Base-by-base conservation (phyloP, 768 basidiomycete genomes). In the Rickenella mellea region DNA sequence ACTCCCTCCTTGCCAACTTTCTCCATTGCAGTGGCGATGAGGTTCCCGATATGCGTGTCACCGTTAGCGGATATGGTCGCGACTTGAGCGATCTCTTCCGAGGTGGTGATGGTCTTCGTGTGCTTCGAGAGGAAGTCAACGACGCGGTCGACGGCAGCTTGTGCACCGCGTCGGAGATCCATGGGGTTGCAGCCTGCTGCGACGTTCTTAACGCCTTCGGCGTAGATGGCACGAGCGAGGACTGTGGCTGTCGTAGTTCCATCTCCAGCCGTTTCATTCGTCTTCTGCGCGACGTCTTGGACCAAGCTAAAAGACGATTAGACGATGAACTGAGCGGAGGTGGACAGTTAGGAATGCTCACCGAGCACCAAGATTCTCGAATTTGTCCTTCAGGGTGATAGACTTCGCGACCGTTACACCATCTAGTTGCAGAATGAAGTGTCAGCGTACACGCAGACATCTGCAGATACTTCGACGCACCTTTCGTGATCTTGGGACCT, bases 1-100 rank as follows among this genome's bases (percentile, higher is more conserved):
- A 98, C 94, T 61, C 94, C 94, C 67, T 99, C 94, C 71, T 94
- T 96, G 60, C 94, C 94, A 46, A 98, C 94, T 64, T 96, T 96
- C 68, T 98, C 94, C 94, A 97, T 99, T 1, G 94, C 94, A 58
- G 90, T 89, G 5, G 94, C 93, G 62, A 97, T 98, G 56, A 99
- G 76, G 59, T 82, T 81, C 33, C 94, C 93, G 48, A 99, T 73
- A 57, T 97, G 92, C 1, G 64, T 71, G 66, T 98, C 94, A 40
- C 76, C 76, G 62, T 78, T 78, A 48, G 76, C 74, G 43, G 65
- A 71, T 62, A 96, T 94, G 51, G 93, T 97, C n/a, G 93, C 93
- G 49, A 98, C 94, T 66, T 97, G 93, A 8, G 94, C 91, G 54
- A 99, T 98, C 69, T 99, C 93, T 21, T 89, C 88, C 12, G 85